A percentile compares a stretch with the other conserved stretches of the same genome.
Conservation (phyloP, 768 basidiomycete genomes). For the Pulveroboletus ravenelii region DNA sequence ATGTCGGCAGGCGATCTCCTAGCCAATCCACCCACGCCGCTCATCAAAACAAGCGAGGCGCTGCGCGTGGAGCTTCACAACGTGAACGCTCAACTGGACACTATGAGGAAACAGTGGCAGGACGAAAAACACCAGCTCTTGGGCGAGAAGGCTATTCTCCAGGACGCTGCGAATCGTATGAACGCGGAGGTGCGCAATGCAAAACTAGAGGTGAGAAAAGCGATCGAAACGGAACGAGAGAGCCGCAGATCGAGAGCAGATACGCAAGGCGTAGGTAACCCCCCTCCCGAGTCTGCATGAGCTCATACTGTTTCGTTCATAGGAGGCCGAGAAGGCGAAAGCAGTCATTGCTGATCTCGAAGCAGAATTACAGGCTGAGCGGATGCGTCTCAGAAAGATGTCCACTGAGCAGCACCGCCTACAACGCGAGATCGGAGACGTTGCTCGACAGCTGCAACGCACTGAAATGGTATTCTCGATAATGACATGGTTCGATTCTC, state of each 20-base stretch:
- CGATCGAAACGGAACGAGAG: conserved; percentile 47
- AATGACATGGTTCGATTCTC: neutral
- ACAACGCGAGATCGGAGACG: conserved; percentile 60
- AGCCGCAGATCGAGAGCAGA: conserved; percentile 46
- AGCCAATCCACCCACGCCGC: conserved; percentile 62
- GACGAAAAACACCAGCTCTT: conserved; percentile 58
- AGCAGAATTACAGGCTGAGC: conserved; percentile 63
- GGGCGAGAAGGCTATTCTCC: conserved; percentile 68
- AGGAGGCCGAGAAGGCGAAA: conserved; percentile 74
- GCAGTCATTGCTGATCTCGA: conserved; percentile 65
- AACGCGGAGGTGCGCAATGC: conserved; percentile 54
- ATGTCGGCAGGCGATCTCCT: conserved; percentile 43
- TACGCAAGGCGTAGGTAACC: conserved; percentile 48
- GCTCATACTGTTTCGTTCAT: neutral
- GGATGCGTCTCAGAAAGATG: conserved; percentile 58
- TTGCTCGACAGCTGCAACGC: conserved; percentile 59
- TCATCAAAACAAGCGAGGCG: conserved; percentile 61
- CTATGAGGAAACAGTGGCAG: conserved; percentile 66
- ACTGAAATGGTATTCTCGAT: conserved; percentile 56
- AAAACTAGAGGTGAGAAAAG: conserved; percentile 54
- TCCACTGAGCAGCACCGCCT: conserved; percentile 58
- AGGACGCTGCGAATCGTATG: conserved; percentile 65
- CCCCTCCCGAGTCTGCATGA: neutral
- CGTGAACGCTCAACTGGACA: conserved; percentile 59
- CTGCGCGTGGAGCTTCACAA: conserved; percentile 54